Evolutionary conservation across 2,329 filamentous ascomycete genomes (phyloP).

Genomic region (Pseudodiploospora longispora): DNA sequence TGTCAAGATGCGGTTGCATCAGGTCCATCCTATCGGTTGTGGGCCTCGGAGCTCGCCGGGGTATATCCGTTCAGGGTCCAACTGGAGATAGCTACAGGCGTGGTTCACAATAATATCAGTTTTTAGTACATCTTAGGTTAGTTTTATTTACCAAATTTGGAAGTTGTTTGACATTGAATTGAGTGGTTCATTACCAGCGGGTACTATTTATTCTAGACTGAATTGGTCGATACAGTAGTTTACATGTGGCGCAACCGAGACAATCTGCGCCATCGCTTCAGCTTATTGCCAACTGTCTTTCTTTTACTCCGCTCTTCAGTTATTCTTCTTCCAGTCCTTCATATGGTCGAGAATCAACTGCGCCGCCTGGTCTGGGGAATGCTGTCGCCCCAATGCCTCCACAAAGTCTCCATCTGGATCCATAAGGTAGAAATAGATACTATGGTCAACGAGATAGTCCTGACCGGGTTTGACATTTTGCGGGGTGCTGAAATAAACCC

Average conservation of each 20-base stretch:
- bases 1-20: too few relatives aligned
- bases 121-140: too few relatives aligned
- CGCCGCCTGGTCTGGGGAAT: slow-evolving; percentile 79
- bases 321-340: slow-evolving; percentile 41
- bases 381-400: slow-evolving; percentile 89
- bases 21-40: too few relatives aligned
- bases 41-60: too few relatives aligned
- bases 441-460: slow-evolving; percentile 97
- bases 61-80: too few relatives aligned
- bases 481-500: slow-evolving; percentile 96
- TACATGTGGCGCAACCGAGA: slow-evolving; percentile 2
- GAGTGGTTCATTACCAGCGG: slow-evolving; percentile 9
- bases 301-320: background rate
- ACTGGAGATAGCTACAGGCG: too few relatives aligned
- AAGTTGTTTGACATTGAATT: slow-evolving; percentile 2
- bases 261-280: background rate
- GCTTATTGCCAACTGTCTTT: background rate
- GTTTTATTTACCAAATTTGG: too few relatives aligned
- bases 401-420: slow-evolving; percentile 98
- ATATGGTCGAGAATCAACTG: slow-evolving; percentile 82
- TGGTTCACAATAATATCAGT: too few relatives aligned
- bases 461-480: slow-evolving; percentile 80
- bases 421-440: slow-evolving; percentile 99
- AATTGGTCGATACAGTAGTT: slow-evolving; percentile 9
- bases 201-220: slow-evolving; percentile 2